phyloP scores from a whole-genome alignment of 345 rosid genomes.

The Gossypium sturtianum region DNA sequence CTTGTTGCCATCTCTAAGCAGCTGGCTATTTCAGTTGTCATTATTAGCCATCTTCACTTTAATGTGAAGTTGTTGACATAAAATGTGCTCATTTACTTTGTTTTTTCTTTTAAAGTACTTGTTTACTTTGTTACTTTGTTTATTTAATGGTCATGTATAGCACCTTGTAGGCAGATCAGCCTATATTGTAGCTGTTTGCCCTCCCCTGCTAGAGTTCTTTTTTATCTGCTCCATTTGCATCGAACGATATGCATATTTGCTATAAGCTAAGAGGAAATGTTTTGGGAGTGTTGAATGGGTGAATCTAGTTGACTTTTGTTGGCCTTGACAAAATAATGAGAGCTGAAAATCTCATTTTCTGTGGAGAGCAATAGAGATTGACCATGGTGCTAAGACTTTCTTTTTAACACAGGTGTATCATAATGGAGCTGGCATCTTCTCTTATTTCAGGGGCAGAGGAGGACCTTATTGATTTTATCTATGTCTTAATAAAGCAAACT shows the following conservation, averaged over 20 bases:
- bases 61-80: not conserved
- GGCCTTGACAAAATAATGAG: not conserved
- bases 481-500: conserved; percentile 47
- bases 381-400: not conserved
- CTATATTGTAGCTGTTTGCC: not conserved
- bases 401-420: conserved; percentile 32
- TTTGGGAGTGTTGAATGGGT: not conserved
- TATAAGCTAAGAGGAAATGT: not conserved
- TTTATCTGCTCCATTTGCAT: not conserved
- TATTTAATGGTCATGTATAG: not conserved
- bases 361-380: not conserved
- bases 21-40: not conserved
- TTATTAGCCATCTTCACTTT: not conserved
- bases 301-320: not conserved
- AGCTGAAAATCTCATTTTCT: not conserved
- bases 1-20: not conserved
- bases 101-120: not conserved
- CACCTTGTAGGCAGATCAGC: not conserved
- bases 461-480: conserved; percentile 65
- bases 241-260: not conserved
- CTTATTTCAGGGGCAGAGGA: conserved; percentile 65
- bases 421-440: conserved; percentile 66
- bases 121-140: not conserved
- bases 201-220: not conserved
- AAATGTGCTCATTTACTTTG: not conserved